Conservation (phyloP, 306 rosid genomes). For the Macrotyloma uniflorum region DNA sequence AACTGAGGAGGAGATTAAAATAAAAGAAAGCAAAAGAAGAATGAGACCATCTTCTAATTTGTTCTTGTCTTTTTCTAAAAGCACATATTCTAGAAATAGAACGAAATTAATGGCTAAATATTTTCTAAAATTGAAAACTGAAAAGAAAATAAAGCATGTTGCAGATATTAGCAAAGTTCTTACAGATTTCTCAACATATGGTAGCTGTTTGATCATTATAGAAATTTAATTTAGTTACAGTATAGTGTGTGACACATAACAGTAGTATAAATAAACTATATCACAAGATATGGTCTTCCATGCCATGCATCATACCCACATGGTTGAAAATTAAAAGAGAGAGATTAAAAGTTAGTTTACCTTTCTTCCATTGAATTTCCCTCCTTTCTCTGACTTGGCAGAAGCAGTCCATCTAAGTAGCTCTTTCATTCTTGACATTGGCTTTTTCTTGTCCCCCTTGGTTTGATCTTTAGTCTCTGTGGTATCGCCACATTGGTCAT, state of each 20-base stretch:
- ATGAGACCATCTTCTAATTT: neutral
- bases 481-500: conserved; percentile 37
- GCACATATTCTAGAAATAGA: neutral
- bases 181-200: neutral
- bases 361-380: conserved; percentile 64
- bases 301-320: neutral
- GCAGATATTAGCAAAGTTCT: conserved; percentile 6
- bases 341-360: conserved; percentile 35
- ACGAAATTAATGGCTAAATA: neutral
- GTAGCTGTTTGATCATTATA: neutral
- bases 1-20: no score
- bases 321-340: neutral
- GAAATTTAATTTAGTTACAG: neutral
- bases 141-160: neutral
- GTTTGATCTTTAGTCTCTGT: conserved; percentile 45
- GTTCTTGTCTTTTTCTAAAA: neutral
- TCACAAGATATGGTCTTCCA: neutral
- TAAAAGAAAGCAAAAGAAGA: neutral
- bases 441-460: conserved; percentile 58
- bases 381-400: conserved; percentile 74
- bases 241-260: neutral
- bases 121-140: neutral
- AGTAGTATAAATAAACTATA: neutral
- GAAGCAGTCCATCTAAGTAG: conserved; percentile 85
- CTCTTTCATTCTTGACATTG: conserved; percentile 86